A percentile compares a stretch with the other conserved stretches of the same genome.
phyloP scores from a whole-genome alignment of 495 filamentous ascomycete genomes.

The Aspergillus sparsus region DNA sequence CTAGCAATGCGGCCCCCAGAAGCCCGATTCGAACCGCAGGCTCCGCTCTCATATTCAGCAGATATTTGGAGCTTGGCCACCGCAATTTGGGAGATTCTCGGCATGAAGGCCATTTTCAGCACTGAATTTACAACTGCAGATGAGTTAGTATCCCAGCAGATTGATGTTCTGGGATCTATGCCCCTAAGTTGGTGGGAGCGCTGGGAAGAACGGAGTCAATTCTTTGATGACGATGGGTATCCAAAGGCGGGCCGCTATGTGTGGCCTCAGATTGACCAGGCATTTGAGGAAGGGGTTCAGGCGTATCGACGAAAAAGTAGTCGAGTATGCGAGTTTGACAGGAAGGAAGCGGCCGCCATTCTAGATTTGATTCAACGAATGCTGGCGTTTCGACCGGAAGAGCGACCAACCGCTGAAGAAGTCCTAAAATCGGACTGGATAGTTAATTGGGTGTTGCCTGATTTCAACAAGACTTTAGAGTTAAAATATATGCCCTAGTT shows the following conservation, averaged over 20 bases:
- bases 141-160: slow-evolving; percentile 30
- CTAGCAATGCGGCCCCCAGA: slow-evolving; percentile 34
- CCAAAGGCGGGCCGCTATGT: slow-evolving; percentile 24
- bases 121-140: slow-evolving; percentile 28
- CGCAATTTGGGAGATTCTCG: slow-evolving; percentile 41
- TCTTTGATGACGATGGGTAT: slow-evolving; percentile 29
- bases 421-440: slow-evolving; percentile 35
- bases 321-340: slow-evolving; percentile 18
- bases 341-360: slow-evolving; percentile 30
- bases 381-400: slow-evolving; percentile 29
- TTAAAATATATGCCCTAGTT: too few species aligned
- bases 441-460: slow-evolving; percentile 29
- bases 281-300: slow-evolving; percentile 35
- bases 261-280: slow-evolving; percentile 31
- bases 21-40: slow-evolving; percentile 31
- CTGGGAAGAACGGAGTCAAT: slow-evolving; percentile 31
- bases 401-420: slow-evolving; percentile 25
- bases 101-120: slow-evolving; percentile 39
- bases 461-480: slow-evolving; percentile 17
- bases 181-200: slow-evolving; percentile 33
- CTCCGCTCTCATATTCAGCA: slow-evolving; percentile 30
- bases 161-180: slow-evolving; percentile 37
- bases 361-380: slow-evolving; percentile 38
- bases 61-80: slow-evolving; percentile 43
- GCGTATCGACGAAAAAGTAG: slow-evolving; percentile 29